Conservation (phyloP, 1,139 yeast genomes). For the Saccharomycopsis hybrid region DNA sequence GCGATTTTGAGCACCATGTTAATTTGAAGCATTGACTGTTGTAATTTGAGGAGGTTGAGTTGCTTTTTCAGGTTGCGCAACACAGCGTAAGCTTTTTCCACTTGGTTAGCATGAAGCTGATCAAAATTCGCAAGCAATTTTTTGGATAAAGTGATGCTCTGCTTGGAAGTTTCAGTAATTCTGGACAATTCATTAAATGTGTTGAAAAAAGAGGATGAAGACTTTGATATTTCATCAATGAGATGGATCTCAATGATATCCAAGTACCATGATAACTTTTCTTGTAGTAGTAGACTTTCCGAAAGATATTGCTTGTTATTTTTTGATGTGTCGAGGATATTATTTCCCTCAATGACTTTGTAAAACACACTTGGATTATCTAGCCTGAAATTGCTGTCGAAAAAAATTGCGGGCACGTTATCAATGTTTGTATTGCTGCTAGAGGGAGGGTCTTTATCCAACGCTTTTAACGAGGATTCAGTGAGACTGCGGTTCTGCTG, state of each 20-base stretch:
- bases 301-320: conserved; percentile 28
- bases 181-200: conserved; percentile 72
- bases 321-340: conserved; percentile 29
- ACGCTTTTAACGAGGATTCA: conserved; percentile 41
- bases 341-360: conserved; percentile 55
- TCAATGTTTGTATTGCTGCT: conserved; percentile 23
- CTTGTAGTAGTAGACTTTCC: conserved; percentile 61
- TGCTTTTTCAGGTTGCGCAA: conserved; percentile 47
- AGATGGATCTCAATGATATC: conserved; percentile 80
- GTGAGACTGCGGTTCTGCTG: conserved; percentile 43
- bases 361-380: conserved; percentile 86
- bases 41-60: conserved; percentile 55
- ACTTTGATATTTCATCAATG: conserved; percentile 74
- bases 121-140: conserved; percentile 39
- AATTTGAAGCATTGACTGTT: conserved; percentile 61
- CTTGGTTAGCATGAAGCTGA: conserved; percentile 42
- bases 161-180: conserved; percentile 51
- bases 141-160: conserved; percentile 44
- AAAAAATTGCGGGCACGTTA: conserved; percentile 63
- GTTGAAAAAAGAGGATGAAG: conserved; percentile 77
- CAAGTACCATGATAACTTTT: conserved; percentile 70
- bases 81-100: conserved; percentile 47
- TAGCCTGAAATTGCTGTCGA: conserved; percentile 61
- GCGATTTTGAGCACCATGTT: conserved; percentile 43
- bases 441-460: conserved; percentile 25